Evolutionary conservation across 192 early-diverging fungal species (phyloP).

Genomic region (Backusella liffmaniae): DNA sequence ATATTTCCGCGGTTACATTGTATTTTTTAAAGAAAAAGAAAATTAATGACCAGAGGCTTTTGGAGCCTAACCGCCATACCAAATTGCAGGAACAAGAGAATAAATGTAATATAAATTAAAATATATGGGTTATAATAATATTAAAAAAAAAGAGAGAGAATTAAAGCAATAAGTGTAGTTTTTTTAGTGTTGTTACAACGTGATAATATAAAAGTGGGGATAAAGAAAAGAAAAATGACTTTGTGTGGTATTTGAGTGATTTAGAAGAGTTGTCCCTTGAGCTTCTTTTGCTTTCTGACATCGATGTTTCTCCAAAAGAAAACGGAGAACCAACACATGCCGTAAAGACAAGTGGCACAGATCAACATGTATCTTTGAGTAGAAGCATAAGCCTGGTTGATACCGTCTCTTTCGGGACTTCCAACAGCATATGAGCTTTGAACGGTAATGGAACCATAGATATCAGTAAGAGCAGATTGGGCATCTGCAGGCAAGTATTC

Average conservation of each 20-base stretch:
- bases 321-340: conserved; percentile 9
- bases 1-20: neutral
- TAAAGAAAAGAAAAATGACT: neutral
- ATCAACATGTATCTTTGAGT: conserved; percentile 8
- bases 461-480: neutral
- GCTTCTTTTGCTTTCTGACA: neutral
- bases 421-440: conserved; percentile 4
- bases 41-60: neutral
- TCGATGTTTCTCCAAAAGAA: conserved; percentile 5
- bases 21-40: neutral
- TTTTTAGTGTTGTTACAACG: neutral
- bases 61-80: neutral
- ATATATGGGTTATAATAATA: neutral
- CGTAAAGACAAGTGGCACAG: neutral
- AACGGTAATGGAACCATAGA: conserved; percentile 1
- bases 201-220: neutral
- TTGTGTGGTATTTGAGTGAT: neutral
- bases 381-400: conserved; percentile 8
- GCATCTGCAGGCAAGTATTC: conserved; percentile 6
- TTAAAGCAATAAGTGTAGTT: neutral
- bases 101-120: conserved; percentile 1
- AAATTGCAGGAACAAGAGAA: neutral
- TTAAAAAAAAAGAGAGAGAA: neutral
- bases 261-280: neutral
- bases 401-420: neutral